These are phyloP conservation scores for Teunomyces atbi DNA, from an alignment of 805 yeast species.

Conservation along the genomic window DNA sequence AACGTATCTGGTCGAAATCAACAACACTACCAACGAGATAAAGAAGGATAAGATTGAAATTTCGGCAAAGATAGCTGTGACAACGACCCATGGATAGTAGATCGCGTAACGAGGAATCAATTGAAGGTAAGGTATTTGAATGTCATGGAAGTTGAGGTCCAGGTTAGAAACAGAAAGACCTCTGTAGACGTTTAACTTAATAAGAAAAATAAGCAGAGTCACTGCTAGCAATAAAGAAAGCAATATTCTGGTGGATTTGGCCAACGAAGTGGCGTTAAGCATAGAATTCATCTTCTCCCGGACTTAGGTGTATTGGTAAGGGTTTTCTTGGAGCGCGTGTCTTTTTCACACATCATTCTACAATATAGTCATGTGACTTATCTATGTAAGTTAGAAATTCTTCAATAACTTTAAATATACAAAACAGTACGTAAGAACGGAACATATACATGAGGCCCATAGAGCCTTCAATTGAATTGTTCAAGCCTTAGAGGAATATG, in stretches of 20 bases:
- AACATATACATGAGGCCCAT: constrained; percentile 5
- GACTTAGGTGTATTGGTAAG: background rate
- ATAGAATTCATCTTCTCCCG: background rate
- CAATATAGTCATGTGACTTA: background rate
- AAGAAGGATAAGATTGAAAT: constrained; percentile 46
- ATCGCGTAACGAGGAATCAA: constrained; percentile 59
- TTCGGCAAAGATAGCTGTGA: constrained; percentile 66
- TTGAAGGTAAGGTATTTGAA: constrained; percentile 58
- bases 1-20: constrained; percentile 43
- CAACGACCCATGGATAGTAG: constrained; percentile 62
- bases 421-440: constrained; percentile 6
- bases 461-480: background rate
- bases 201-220: constrained; percentile 40
- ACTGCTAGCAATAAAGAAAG: constrained; percentile 37
- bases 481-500: constrained; percentile 54
- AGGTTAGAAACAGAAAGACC: constrained; percentile 12
- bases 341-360: background rate
- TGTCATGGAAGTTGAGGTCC: constrained; percentile 29
- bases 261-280: constrained; percentile 19
- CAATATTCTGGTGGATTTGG: constrained; percentile 49
- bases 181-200: constrained; percentile 38
- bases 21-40: constrained; percentile 36
- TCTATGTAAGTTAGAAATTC: background rate
- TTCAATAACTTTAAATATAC: constrained; percentile 8
- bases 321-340: constrained; percentile 1